Percentiles rank a stretch among this genome's conserved stretches.
Conservation (phyloP, 352 stramenopile species). For the Pythium dissotocum region DNA sequence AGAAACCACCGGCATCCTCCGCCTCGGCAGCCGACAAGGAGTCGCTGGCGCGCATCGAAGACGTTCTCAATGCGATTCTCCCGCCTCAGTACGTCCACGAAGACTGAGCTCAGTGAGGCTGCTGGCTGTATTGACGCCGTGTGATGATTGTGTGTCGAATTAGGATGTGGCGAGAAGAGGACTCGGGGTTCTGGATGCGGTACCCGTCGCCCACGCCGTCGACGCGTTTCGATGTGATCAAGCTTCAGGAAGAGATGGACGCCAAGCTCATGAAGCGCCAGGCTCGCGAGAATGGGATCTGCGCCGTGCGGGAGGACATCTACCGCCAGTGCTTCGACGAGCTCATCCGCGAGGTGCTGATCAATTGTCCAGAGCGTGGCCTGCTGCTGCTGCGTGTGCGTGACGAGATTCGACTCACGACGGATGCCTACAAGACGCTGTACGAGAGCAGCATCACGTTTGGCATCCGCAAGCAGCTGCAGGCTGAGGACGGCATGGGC, state of each 20-base stretch:
- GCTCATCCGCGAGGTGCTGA: constrained; percentile 91
- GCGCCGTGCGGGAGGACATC: constrained; percentile 92
- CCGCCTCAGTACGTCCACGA: constrained; percentile 56
- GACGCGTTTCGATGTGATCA: constrained; percentile 93
- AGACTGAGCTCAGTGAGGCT: background rate
- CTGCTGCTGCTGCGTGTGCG: constrained; percentile 90
- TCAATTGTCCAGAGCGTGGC: constrained; percentile 91
- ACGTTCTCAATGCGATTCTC: constrained; percentile 75
- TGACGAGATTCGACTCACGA: constrained; percentile 93
- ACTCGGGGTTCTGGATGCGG: constrained; percentile 89
- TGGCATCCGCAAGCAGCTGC: constrained; percentile 92
- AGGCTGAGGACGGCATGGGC: constrained; percentile 91
- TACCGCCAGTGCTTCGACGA: constrained; percentile 93
- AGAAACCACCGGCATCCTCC: constrained; percentile 37
- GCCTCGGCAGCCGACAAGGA: constrained; percentile 36
- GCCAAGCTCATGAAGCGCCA: constrained; percentile 88
- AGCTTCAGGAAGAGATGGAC: constrained; percentile 91
- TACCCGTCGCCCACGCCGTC: constrained; percentile 89
- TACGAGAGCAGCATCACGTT: constrained; percentile 94
- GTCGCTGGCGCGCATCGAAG: constrained; percentile 65
- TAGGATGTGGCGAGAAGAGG: constrained; percentile 82
- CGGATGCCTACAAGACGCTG: constrained; percentile 95
- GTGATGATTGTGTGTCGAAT: background rate
- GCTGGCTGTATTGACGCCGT: background rate
- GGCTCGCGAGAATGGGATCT: constrained; percentile 92